Base-by-base conservation (phyloP, 2,329 filamentous ascomycete genomes). In the Beauveria sp. region DNA sequence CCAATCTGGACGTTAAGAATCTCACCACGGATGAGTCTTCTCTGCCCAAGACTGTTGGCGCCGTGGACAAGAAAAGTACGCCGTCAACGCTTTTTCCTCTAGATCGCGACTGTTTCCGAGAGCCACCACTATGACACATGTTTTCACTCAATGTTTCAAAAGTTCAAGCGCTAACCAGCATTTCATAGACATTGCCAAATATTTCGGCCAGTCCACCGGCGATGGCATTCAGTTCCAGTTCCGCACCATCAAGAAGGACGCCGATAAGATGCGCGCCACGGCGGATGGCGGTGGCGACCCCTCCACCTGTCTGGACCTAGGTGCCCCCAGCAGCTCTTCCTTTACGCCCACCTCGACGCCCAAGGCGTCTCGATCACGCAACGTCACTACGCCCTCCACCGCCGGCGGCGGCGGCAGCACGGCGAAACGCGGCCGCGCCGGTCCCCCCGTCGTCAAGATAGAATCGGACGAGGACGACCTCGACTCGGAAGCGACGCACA, bases 141-240 rank as follows among this genome's bases (percentile, higher is more conserved):
- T 46, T 38, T 46, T 20, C 8, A 38, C 14, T n/a, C 3, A 7
- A 20, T 26, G 4, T 20, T 54, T 26, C 12, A 43, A 22, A 50
- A 52, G 28, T 45, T 12, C 12, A 24, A 22, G n/a, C 3, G 49
- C 50, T 61, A 53, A 61, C 22, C 3, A 16, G 12, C 2, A n/a
- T 28, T 59, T 31, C 14, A 51, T 55, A 87, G 84, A 84, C 49
- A 85, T 87, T 56, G 79, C 81, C 63, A 82, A 79, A 64, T 80
- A 82, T 71, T 87, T 84, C 65, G 84, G 83, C 28, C 82, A 84
- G 62, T 84, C 81, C 3, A 87, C 83, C 0, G 69, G 76, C 0
- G 78, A 78, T 22, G 84, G 84, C 9, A 79, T 87, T n/a, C 78
- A 80, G 65, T 87, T 83, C 69, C 83, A 86, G 67, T 85, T 87